Evolutionary conservation across 345 rosid genomes (phyloP), one percentile per base, ranked within the genome.

Genomic region (Populus pruinosa): DNA sequence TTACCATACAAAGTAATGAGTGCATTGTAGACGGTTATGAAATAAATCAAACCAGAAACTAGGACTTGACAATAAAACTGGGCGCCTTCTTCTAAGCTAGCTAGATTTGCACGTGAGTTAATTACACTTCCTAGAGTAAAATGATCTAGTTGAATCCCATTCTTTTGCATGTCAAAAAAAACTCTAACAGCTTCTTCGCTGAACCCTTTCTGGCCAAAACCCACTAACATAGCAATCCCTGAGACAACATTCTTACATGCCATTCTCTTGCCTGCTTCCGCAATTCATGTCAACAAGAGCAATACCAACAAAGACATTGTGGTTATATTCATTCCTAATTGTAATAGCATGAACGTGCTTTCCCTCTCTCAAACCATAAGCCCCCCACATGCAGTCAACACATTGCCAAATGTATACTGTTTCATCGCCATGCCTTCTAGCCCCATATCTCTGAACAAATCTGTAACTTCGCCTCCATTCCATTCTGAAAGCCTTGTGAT

Each of bases 231-330:
- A 70, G 98, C 94, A 73, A 98, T 95, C 96, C 99, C 92, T 44
- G 99, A 90, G 64, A 93, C 92, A 74, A 93, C 94, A 80, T 93
- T 95, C 87, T 88, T 95, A 79, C 70, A 65, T 18, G 73, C 79
- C 96, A 91, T 91, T 77, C 84, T 79, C 81, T 77, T 77, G 69
- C 92, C 92, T 56, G 85, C 80, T 83, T 87, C 91, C 6, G 97
- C 97, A 92, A 50, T 95, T 93, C 98, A 95, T 93, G 84, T 95
- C 99, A 78, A 91, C 87, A 23, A 95, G 93, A 81, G 99, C 96
- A 87, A 94, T 93, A 12, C 91, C 97, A 25, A 91, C 98, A 72
- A 90, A 89, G 56, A 95, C 77, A 69, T 93, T 88, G 77, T 90
- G 86, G 38, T 76, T 82, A 81, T 88, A 82, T 78, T 84, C 79